These are phyloP conservation scores for Magnolia changhungtana DNA, from an alignment of 164 flowering plant species.

Conservation along the genomic window DNA sequence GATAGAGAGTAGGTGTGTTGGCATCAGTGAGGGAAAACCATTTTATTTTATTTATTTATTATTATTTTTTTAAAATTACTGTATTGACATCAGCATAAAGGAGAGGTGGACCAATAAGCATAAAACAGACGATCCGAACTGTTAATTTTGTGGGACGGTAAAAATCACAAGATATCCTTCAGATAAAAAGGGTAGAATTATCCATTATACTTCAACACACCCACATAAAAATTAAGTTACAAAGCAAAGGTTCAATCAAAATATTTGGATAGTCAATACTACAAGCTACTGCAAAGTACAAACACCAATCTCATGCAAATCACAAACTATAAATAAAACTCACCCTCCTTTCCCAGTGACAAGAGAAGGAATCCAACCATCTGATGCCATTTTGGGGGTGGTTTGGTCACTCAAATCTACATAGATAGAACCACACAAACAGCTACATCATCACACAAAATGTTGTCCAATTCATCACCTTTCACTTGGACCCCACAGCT, in stretches of 20 bases:
- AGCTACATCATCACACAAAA: not conserved
- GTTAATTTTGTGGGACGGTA: not conserved
- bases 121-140: not conserved
- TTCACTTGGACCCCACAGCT: constrained; percentile 36
- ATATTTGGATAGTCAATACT: not conserved
- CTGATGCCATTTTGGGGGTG: not conserved
- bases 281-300: not conserved
- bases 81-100: too few relatives aligned
- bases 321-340: not conserved
- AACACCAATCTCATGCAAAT: not conserved
- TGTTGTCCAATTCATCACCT: not conserved
- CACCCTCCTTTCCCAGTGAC: not conserved
- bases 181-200: not conserved
- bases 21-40: too few relatives aligned
- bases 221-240: not conserved
- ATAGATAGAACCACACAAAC: not conserved
- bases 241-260: not conserved
- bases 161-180: not conserved
- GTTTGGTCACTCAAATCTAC: not conserved
- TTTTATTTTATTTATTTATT: too few relatives aligned
- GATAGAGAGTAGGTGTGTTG: too few relatives aligned
- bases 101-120: too few relatives aligned
- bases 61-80: too few relatives aligned
- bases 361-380: not conserved
- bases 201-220: not conserved